Evolutionary conservation across 2,329 filamentous ascomycete species (phyloP), one percentile per base, ranked within the genome.

Genomic region (Pyrenochaeta sp.): DNA sequence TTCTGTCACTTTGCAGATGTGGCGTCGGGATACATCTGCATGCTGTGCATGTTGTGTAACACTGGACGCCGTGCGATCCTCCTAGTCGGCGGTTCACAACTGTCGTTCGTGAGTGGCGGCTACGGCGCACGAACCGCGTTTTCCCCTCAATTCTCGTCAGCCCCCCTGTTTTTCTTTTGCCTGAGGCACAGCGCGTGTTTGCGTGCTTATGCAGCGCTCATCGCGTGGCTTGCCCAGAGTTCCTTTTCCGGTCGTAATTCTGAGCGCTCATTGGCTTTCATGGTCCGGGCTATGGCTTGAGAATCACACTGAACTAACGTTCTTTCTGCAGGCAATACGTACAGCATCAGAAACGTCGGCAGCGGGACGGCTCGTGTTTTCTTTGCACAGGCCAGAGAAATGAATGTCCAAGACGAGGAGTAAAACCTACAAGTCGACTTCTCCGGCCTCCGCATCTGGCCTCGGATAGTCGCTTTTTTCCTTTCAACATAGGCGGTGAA

Each of bases 381-480:
- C 81, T 99, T 98, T 77, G 89, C 93, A 0, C 95, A 99, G 77
- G 94, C 90, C 6, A 94, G 90, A 77, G 91, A 89, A 62, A 66
- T 61, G 42, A 52, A 50, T 19, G 55, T 58, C 2, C 54, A 65
- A 8, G 56, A 58, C 9, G 67, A 69, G 48, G 58, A 47, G 28
- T 47, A 44, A 15, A 44, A 44, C 9, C 36, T 5, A 19, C 19
- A 19, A 19, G 19, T 19, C 5, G 22, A 43, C 24, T 43, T 42
- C 28, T 30, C 28, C 15, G 42, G 10, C 12, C 24, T 28, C 15
- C 15, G 24, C 42, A 27, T 9, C 9, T 28, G 15, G 13, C 3
- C 42, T 40, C 34, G 19, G 25, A 30, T 22, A 24, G 22, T 40
- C 6, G 25, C 27, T 15, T 40, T 30, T 36, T 49, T 51, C 51